Evolutionary conservation across 192 early-diverging fungal species (phyloP).

Genomic region (Allomyces javanicus): DNA sequence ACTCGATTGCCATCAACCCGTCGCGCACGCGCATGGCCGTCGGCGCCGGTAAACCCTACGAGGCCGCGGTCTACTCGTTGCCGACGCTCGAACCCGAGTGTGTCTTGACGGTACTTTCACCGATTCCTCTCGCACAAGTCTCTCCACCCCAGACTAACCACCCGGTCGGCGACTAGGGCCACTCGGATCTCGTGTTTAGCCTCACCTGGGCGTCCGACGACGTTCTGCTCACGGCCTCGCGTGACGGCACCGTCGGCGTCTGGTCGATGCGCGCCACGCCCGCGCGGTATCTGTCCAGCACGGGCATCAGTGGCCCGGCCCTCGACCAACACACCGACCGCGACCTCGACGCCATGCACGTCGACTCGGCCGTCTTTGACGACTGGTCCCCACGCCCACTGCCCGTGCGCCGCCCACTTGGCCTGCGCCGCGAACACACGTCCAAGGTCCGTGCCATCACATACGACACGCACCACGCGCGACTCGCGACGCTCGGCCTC

Average conservation of each 20-base stretch:
- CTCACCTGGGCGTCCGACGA: conserved; percentile 19
- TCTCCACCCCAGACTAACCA: conserved; percentile 20
- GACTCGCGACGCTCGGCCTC: conserved; percentile 18
- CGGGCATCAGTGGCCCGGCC: no score
- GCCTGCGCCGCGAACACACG: conserved; percentile 8
- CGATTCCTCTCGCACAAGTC: conserved; percentile 1
- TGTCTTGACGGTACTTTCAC: neutral
- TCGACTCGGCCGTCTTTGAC: neutral
- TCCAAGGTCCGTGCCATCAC: conserved; percentile 25
- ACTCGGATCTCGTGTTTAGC: conserved; percentile 32
- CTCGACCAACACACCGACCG: no score
- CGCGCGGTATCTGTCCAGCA: no score
- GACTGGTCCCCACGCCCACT: neutral
- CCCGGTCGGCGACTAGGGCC: conserved; percentile 16
- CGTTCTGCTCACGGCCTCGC: conserved; percentile 19
- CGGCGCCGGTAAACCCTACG: conserved; percentile 17
- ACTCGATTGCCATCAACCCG: conserved; percentile 25
- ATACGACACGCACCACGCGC: conserved; percentile 1
- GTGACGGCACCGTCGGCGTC: conserved; percentile 15
- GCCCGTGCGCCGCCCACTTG: conserved; percentile 2
- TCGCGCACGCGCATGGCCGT: conserved; percentile 26
- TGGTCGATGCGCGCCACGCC: conserved; percentile 10
- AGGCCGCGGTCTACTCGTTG: conserved; percentile 4
- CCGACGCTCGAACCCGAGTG: neutral
- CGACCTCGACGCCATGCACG: no score